Conservation (phyloP, 106 monocot genomes). For the Apostasia ramifera region DNA sequence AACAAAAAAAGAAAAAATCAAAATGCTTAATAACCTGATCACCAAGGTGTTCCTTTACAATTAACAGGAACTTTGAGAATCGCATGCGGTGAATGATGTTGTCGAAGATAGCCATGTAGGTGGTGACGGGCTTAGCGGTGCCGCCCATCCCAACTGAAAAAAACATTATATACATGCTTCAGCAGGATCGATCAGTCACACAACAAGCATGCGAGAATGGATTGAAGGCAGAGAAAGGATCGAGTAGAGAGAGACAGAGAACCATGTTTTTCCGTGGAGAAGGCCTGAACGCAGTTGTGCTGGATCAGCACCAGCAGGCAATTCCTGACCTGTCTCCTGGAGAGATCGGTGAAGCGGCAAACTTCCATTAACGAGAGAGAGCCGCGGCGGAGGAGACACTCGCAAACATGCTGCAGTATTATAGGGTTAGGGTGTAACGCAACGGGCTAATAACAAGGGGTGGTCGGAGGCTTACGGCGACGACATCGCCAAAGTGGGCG, state of each 20-base stretch:
- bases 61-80: slow-evolving; percentile 59
- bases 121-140: slow-evolving; percentile 26
- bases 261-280: slow-evolving; percentile 39
- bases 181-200: background rate
- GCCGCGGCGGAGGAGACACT: slow-evolving; percentile 57
- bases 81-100: slow-evolving; percentile 77
- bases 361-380: slow-evolving; percentile 59
- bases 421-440: background rate
- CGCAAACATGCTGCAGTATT: slow-evolving; percentile 55
- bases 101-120: slow-evolving; percentile 68
- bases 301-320: slow-evolving; percentile 86
- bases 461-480: slow-evolving; percentile 28
- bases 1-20: background rate
- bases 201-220: background rate
- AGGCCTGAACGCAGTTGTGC: slow-evolving; percentile 95
- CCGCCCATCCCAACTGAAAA: slow-evolving; percentile 20
- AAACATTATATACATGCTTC: background rate
- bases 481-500: slow-evolving; percentile 57
- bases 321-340: slow-evolving; percentile 46
- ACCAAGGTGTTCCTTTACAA: slow-evolving; percentile 44
- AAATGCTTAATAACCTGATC: slow-evolving; percentile 18
- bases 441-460: background rate
- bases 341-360: slow-evolving; percentile 37
- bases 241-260: background rate
- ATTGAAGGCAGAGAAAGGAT: background rate